Conservation (phyloP, 306 rosid genomes). For the Clitoria ternatea region DNA sequence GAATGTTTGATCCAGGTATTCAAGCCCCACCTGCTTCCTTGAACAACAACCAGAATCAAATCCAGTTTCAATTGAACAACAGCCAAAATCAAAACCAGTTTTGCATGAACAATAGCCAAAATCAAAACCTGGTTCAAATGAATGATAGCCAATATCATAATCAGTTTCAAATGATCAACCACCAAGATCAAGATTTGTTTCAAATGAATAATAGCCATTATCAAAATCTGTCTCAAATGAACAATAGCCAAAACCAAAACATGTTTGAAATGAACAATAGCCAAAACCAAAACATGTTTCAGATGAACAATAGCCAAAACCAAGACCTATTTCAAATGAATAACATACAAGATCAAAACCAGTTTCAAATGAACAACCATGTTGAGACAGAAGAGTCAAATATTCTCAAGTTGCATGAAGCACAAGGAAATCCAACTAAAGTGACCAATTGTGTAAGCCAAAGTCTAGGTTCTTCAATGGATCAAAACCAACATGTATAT, state of each 20-base stretch:
- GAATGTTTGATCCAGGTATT: neutral
- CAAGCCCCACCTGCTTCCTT: neutral
- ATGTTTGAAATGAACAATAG: neutral
- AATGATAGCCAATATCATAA: slow-evolving; percentile 11
- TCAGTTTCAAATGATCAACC: neutral
- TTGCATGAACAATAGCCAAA: neutral
- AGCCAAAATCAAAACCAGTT: slow-evolving; percentile 15
- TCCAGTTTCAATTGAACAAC: neutral
- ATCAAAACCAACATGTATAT: slow-evolving; percentile 11
- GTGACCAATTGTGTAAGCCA: slow-evolving; percentile 10
- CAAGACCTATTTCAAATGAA: no score
- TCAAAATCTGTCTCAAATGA: slow-evolving; percentile 1
- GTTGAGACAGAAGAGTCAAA: neutral
- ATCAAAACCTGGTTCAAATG: neutral
- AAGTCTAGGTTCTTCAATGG: slow-evolving; percentile 15
- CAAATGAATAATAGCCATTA: neutral
- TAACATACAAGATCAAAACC: slow-evolving; percentile 17
- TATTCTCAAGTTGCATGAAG: neutral
- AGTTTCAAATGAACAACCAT: neutral
- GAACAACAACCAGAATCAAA: slow-evolving; percentile 6
- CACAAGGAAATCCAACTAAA: neutral
- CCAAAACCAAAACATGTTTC: slow-evolving; percentile 8
- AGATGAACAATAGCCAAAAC: neutral
- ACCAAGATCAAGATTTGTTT: no score
- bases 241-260: no score